A percentile compares a stretch with the other conserved stretches of the same genome.
These are phyloP conservation scores for Intubia oerlemansii DNA, from an alignment of 2,329 filamentous ascomycete species.

Conservation along the genomic window DNA sequence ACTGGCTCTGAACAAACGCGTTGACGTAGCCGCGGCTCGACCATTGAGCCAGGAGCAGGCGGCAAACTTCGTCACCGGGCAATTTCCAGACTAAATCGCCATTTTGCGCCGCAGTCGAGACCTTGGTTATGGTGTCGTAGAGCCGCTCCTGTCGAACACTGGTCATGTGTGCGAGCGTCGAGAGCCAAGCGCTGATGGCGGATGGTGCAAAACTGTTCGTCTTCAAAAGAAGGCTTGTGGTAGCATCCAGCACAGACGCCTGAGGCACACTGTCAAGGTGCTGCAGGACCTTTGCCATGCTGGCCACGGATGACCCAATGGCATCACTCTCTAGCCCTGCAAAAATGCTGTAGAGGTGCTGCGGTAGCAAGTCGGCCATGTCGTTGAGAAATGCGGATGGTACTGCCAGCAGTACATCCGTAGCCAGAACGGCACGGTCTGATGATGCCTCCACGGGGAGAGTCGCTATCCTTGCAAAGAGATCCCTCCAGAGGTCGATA, in stretches of 20 bases:
- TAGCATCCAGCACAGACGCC: neutral
- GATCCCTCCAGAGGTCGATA: slow-evolving; percentile 4
- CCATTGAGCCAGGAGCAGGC: slow-evolving; percentile 13
- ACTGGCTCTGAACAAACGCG: neutral
- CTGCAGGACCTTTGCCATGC: slow-evolving; percentile 2
- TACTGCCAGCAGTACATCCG: slow-evolving; percentile 2
- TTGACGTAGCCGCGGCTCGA: slow-evolving; percentile 11
- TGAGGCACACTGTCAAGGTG: slow-evolving; percentile 1
- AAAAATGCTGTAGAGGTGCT: slow-evolving; percentile 1
- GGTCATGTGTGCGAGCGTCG: slow-evolving; percentile 6
- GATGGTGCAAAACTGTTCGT: neutral
- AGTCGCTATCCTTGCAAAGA: slow-evolving; percentile 1
- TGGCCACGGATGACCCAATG: no score
- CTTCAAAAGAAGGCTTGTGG: slow-evolving; percentile 1
- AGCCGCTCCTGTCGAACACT: slow-evolving; percentile 7
- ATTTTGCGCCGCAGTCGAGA: slow-evolving; percentile 1
- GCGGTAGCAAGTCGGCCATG: slow-evolving; percentile 3
- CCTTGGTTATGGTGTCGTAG: slow-evolving; percentile 5
- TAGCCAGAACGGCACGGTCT: neutral
- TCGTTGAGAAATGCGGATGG: slow-evolving; percentile 2
- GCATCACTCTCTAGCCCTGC: no score
- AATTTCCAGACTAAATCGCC: neutral
- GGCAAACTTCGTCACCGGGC: slow-evolving; percentile 9
- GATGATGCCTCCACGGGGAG: neutral
- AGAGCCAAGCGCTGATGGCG: slow-evolving; percentile 5